phyloP scores from a whole-genome alignment of 805 yeast genomes.

The Clavispora phyllophila region DNA sequence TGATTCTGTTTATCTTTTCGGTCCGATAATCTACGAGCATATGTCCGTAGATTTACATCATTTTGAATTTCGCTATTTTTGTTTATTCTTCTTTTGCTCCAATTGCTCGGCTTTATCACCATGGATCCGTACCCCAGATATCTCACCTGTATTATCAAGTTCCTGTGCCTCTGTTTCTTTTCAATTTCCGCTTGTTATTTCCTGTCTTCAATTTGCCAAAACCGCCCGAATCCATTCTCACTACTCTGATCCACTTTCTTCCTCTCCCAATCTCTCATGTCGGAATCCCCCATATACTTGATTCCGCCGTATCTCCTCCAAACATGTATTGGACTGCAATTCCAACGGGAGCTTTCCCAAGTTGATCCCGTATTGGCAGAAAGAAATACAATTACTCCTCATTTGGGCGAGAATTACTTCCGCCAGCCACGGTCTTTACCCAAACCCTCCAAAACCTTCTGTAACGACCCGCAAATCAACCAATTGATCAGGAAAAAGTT shows the following conservation, averaged over 20 bases:
- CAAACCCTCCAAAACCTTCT: constrained; percentile 15
- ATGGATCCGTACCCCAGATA: constrained; percentile 2
- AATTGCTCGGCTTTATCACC: no score
- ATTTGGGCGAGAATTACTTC: constrained; percentile 7
- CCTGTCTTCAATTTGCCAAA: neutral
- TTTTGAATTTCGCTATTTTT: no score
- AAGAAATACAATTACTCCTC: constrained; percentile 22
- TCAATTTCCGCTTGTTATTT: no score
- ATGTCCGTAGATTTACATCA: no score
- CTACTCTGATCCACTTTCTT: no score
- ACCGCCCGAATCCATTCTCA: no score
- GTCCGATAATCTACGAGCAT: no score
- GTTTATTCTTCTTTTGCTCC: no score
- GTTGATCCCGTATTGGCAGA: constrained; percentile 22
- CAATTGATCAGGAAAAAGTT: constrained; percentile 29
- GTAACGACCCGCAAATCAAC: constrained; percentile 29
- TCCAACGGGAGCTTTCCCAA: constrained; percentile 21
- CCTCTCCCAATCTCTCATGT: constrained; percentile 5
- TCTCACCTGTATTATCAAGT: neutral
- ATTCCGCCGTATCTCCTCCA: constrained; percentile 41
- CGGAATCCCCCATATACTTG: constrained; percentile 20
- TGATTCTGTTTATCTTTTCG: no score
- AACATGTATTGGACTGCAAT: constrained; percentile 30
- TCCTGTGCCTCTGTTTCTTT: neutral
- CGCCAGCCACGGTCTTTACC: constrained; percentile 13